phyloP scores from a whole-genome alignment of 2,329 filamentous ascomycete species.

The Cyclaneusma minus region DNA sequence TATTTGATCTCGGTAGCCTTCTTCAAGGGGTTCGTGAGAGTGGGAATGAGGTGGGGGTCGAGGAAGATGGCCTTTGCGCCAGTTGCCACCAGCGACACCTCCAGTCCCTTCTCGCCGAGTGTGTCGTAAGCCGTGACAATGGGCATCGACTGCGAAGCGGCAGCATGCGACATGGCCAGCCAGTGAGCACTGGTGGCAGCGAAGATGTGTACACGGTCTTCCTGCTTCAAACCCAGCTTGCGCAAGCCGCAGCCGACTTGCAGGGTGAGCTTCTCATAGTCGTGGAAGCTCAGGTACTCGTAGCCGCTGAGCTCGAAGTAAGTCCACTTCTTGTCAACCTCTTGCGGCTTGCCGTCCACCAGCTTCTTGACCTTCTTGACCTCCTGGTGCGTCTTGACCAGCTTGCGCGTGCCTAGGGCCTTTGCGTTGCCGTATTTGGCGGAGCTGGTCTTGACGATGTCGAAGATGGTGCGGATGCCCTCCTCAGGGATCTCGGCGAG shows the following conservation, averaged over 20 bases:
- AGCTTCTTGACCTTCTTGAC: constrained; percentile 85
- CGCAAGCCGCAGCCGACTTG: constrained; percentile 56
- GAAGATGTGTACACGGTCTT: constrained; percentile 65
- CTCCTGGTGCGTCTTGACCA: constrained; percentile 65
- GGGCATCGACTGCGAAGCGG: constrained; percentile 68
- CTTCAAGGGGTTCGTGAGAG: constrained; percentile 38
- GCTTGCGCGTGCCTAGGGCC: constrained; percentile 52
- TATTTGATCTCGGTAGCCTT: constrained; percentile 38
- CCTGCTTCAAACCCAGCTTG: constrained; percentile 53
- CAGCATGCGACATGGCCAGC: constrained; percentile 69
- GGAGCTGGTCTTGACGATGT: constrained; percentile 55
- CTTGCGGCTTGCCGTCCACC: constrained; percentile 61
- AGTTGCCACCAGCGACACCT: constrained; percentile 75
- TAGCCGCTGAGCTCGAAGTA: constrained; percentile 75
- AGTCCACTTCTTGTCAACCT: constrained; percentile 78
- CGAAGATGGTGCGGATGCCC: constrained; percentile 55
- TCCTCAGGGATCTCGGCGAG: constrained; percentile 37
- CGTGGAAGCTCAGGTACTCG: constrained; percentile 60
- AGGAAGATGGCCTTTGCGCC: constrained; percentile 71
- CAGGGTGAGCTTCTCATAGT: constrained; percentile 58
- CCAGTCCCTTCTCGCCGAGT: constrained; percentile 67
- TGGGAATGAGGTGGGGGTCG: constrained; percentile 61
- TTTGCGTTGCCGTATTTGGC: constrained; percentile 49
- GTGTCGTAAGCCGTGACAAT: constrained; percentile 95
- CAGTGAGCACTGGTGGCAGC: constrained; percentile 59